A percentile compares a stretch with the other conserved stretches of the same genome.
Conservation (phyloP, 345 rosid genomes). For the Brassica juncea region DNA sequence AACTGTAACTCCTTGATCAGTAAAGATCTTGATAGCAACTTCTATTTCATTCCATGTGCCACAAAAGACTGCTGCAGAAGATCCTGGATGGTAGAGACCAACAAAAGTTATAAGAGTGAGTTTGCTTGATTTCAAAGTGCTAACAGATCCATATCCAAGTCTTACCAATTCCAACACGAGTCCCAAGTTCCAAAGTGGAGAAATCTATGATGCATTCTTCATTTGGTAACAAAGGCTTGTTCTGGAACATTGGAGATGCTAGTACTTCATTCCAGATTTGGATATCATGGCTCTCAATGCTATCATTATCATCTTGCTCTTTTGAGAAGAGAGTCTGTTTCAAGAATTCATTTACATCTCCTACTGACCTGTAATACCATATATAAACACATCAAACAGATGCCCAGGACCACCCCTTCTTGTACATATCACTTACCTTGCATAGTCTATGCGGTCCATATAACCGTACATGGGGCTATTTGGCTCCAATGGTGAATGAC, state of each 20-base stretch:
- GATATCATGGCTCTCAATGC: background rate
- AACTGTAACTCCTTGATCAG: slow-evolving; percentile 67
- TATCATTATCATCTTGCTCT: slow-evolving; percentile 47
- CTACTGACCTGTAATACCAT: slow-evolving; percentile 53
- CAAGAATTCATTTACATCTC: slow-evolving; percentile 63
- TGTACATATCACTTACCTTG: background rate
- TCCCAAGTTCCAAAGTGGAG: slow-evolving; percentile 70
- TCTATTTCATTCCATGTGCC: slow-evolving; percentile 87
- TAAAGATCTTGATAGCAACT: slow-evolving; percentile 83
- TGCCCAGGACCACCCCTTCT: background rate
- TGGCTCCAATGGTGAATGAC: slow-evolving; percentile 75
- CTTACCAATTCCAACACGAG: slow-evolving; percentile 55
- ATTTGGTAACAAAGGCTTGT: slow-evolving; percentile 63
- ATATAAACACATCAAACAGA: background rate
- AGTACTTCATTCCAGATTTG: slow-evolving; percentile 70
- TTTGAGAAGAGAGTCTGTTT: slow-evolving; percentile 62
- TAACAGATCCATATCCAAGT: too few relatives aligned
- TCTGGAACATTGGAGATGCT: slow-evolving; percentile 63
- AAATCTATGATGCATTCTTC: slow-evolving; percentile 80
- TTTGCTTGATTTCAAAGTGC: background rate
- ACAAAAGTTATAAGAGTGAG: background rate
- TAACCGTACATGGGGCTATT: slow-evolving; percentile 66
- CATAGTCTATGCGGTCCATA: slow-evolving; percentile 35
- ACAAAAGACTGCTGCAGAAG: slow-evolving; percentile 74
- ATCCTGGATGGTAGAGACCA: slow-evolving; percentile 48